These are phyloP conservation scores for Diaporthe vexans DNA, from an alignment of 2,329 filamentous ascomycete genomes.

Conservation along the genomic window DNA sequence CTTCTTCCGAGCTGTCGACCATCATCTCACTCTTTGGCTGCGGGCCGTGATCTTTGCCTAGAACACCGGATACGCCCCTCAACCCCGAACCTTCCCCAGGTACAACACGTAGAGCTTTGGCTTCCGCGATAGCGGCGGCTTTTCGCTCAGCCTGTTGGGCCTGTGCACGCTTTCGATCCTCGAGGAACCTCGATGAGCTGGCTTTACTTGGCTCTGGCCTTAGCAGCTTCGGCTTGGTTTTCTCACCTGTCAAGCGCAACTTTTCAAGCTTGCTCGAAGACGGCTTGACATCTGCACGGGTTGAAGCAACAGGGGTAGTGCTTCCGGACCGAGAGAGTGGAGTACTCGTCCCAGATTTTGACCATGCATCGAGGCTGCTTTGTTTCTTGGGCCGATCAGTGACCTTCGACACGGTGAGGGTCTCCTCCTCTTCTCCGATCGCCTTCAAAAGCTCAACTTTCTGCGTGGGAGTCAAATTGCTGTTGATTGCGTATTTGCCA, in stretches of 20 bases:
- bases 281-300: conserved; percentile 29
- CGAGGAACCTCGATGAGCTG: conserved; percentile 70
- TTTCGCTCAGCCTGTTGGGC: conserved; percentile 82
- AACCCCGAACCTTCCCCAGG: conserved; percentile 84
- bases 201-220: conserved; percentile 52
- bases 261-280: conserved; percentile 41
- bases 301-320: conserved; percentile 44
- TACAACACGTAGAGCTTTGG: conserved; percentile 70
- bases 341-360: conserved; percentile 60
- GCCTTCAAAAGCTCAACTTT: conserved; percentile 84
- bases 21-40: conserved; percentile 92
- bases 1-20: conserved; percentile 82
- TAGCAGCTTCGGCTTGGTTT: conserved; percentile 52
- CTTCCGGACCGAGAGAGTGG: conserved; percentile 44
- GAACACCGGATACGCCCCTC: conserved; percentile 75
- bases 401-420: conserved; percentile 63
- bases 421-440: conserved; percentile 70
- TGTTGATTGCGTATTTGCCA: conserved; percentile 73
- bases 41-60: conserved; percentile 83
- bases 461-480: conserved; percentile 85
- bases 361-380: conserved; percentile 73
- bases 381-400: conserved; percentile 67
- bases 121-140: conserved; percentile 77
- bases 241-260: conserved; percentile 49
- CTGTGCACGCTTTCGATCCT: conserved; percentile 80